phyloP scores from a whole-genome alignment of 345 rosid species.

The Erucastrum elatum region DNA sequence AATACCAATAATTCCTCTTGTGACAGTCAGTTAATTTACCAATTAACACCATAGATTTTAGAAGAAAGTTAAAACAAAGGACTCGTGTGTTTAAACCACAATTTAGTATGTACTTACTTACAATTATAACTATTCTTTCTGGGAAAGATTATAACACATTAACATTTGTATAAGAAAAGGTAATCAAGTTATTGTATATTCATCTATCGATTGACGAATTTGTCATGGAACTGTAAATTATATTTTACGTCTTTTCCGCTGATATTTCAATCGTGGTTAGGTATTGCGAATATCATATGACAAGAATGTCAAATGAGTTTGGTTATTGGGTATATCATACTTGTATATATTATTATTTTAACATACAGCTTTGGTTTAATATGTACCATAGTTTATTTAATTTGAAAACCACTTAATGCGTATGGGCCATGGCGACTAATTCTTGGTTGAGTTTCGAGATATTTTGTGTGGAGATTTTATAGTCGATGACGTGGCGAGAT shows the following conservation, averaged over 20 bases:
- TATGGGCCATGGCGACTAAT: conserved; percentile 21
- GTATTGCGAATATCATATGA: background rate
- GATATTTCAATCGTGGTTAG: background rate
- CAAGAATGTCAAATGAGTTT: background rate
- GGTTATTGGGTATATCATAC: background rate
- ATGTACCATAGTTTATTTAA: conserved; percentile 1
- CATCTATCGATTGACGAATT: background rate
- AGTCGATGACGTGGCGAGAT: conserved; percentile 38
- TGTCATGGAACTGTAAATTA: background rate
- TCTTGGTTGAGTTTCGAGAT: conserved; percentile 33
- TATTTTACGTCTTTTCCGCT: background rate
- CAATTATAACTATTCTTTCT: background rate
- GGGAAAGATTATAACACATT: background rate
- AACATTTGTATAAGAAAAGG: background rate
- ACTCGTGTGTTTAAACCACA: background rate
- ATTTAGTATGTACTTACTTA: no score
- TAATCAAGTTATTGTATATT: background rate
- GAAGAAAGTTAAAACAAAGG: no score
- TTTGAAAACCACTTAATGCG: background rate
- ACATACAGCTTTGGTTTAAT: background rate
- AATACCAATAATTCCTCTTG: background rate
- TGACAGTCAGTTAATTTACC: background rate
- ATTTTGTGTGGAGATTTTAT: conserved; percentile 29
- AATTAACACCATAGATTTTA: background rate
- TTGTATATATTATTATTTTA: background rate